Evolutionary conservation across 2,329 filamentous ascomycete species (phyloP), one percentile per base, ranked within the genome.

Genomic region (Alternaria brassicicola): DNA sequence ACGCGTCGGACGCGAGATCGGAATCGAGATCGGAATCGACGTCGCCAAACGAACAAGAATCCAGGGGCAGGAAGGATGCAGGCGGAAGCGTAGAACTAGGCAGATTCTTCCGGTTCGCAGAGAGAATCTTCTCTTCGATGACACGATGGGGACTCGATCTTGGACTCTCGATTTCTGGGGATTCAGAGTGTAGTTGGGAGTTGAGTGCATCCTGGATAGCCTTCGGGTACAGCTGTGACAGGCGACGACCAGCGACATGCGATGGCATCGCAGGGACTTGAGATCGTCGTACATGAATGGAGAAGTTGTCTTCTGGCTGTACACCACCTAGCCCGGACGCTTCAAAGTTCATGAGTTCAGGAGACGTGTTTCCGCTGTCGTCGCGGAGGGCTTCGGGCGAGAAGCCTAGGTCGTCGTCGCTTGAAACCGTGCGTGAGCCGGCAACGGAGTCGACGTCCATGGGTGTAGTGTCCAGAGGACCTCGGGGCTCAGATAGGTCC

Each of bases 31-130:
- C 71, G 1, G 74, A 78, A 9, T 76, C 75, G 1, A 70, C 61
- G 10, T 76, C 74, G 13, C 69, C 70, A 1, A 72, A 76, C 7
- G 71, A 77, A 3, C 64, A 67, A 2, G 74, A 76, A 39, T 78
- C 75, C 45, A 78, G 73, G 0, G 77, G 74, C 26, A 80, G 74
- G 57, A 78, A 81, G 0, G 79, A 78, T 0, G 81, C 77, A 1
- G 79, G 78, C 2, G 81, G 81, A 1, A 83, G 73, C 7, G 65
- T 54, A 0, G 81, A 82, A 12, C 74, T 79, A 0, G 78, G 78
- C 6, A 83, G 46, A 82, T 94, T 49, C 79, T 94, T 48, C 82
- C 89, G 56, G 84, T 94, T 61, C 79, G 90, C 56, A 81, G 92
- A 64, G 79, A 89, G 39, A 81, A 89, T 70, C 82, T 93, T 21